phyloP scores from a whole-genome alignment of 2,329 filamentous ascomycete species.

The Helicocarpus griseus region DNA sequence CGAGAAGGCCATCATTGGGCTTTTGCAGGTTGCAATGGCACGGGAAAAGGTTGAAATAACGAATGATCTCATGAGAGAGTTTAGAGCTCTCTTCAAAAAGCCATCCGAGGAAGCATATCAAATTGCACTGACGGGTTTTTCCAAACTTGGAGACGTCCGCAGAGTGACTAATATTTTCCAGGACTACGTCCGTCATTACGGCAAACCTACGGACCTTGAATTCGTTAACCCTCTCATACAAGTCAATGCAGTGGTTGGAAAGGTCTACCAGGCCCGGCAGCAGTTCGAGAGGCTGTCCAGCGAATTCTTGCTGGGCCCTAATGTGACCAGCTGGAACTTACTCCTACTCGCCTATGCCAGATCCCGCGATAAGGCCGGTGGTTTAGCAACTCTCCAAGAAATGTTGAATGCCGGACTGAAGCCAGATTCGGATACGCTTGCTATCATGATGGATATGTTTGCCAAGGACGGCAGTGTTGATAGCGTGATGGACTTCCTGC shows the following conservation, averaged over 20 bases:
- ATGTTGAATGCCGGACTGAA: constrained; percentile 41
- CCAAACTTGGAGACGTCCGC: constrained; percentile 37
- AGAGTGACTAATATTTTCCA: constrained; percentile 38
- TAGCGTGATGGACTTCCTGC: constrained; percentile 55
- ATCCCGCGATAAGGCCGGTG: constrained; percentile 56
- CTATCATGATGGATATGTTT: constrained; percentile 63
- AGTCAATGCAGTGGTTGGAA: constrained; percentile 59
- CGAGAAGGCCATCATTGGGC: constrained; percentile 10
- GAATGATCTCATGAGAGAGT: constrained; percentile 34
- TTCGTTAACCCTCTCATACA: constrained; percentile 53
- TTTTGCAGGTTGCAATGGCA: constrained; percentile 19
- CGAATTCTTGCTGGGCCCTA: constrained; percentile 49
- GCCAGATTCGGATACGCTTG: constrained; percentile 58
- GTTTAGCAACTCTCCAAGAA: constrained; percentile 53
- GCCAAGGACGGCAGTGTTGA: constrained; percentile 64
- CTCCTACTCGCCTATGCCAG: constrained; percentile 62
- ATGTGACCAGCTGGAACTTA: constrained; percentile 61
- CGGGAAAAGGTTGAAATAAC: constrained; percentile 28
- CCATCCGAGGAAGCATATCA: constrained; percentile 27
- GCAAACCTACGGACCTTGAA: constrained; percentile 21
- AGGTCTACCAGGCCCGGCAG: constrained; percentile 48
- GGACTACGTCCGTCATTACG: constrained; percentile 29
- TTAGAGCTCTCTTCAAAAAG: constrained; percentile 22
- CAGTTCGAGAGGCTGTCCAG: constrained; percentile 54
- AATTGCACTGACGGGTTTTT: constrained; percentile 31